Evolutionary conservation across 139 green algal genomes (phyloP), one percentile per base, ranked within the genome.

Genomic region (Bryopsis sp.): DNA sequence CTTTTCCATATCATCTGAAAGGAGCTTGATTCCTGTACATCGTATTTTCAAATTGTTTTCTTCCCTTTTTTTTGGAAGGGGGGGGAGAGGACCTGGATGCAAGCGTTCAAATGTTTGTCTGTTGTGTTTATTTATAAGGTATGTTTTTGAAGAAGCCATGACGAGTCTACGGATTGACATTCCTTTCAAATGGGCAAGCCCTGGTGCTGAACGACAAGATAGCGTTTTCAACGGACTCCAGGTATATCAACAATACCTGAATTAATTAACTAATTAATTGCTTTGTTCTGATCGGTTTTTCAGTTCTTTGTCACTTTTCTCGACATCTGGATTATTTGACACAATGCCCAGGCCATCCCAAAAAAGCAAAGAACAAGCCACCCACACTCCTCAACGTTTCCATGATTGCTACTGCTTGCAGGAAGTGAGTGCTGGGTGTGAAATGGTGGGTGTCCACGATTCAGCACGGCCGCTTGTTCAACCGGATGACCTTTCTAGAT

Each of bases 381-480:
- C n/a, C n/a, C n/a, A n/a, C n/a, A n/a, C n/a, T n/a, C 24, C 47
- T 57, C 24, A 24, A 57, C 47, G 24, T 57, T 26, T 24, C 24
- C 24, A 57, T 57, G 47, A n/a, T n/a, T n/a, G n/a, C n/a, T n/a
- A n/a, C n/a, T n/a, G 58, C 58, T 65, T 65, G 32, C 58, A 74
- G 36, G 59, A 74, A 6, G 64, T 82, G 22, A 48, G 37, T 1
- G 2, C 54, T 22, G 64, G 33, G 0, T 76, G 87, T 1, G 36
- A 72, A n/a, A 79, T 99, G 1, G 90, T 97, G 2, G 89, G 89
- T 3, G 82, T 99, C 8, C 94, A 99, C 76, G 94, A 99, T 77
- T 96, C 91, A 7, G 94, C 94, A 2, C 81, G 94, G 24, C 94
- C 94, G 5, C 74, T 97, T 11, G 67, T 97, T 3, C 87, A 69